phyloP scores from a whole-genome alignment of 768 basidiomycete species.

The Lentinula sp. region DNA sequence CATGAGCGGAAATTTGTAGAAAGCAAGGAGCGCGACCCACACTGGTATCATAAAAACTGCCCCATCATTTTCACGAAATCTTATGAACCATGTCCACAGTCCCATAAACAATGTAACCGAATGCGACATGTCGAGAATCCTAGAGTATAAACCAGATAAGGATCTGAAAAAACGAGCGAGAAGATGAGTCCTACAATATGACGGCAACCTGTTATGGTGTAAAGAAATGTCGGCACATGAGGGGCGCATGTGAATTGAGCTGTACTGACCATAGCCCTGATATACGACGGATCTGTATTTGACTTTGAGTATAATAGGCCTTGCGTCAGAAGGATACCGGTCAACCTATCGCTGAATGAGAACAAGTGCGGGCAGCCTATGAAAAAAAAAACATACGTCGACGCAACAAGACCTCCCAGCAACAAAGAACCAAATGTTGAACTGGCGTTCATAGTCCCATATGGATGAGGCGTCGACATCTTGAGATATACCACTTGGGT shows the following conservation, averaged over 20 bases:
- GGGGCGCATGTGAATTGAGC: neutral
- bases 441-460: neutral
- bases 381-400: neutral
- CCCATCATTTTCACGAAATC: neutral
- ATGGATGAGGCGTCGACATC: no score
- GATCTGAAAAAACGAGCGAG: neutral
- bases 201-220: neutral
- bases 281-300: neutral
- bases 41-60: neutral
- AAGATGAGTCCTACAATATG: neutral
- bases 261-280: neutral
- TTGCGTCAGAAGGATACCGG: neutral
- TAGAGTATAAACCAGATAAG: neutral
- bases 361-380: neutral
- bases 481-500: no score
- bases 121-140: neutral
- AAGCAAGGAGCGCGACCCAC: neutral
- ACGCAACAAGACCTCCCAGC: neutral
- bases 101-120: neutral
- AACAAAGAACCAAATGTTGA: neutral
- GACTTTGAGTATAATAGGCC: neutral
- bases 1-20: neutral
- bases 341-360: neutral
- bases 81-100: neutral
- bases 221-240: no score